Percentiles rank a stretch among this genome's conserved stretches.
phyloP scores from a whole-genome alignment of 345 rosid species.

The Citrus maxima region DNA sequence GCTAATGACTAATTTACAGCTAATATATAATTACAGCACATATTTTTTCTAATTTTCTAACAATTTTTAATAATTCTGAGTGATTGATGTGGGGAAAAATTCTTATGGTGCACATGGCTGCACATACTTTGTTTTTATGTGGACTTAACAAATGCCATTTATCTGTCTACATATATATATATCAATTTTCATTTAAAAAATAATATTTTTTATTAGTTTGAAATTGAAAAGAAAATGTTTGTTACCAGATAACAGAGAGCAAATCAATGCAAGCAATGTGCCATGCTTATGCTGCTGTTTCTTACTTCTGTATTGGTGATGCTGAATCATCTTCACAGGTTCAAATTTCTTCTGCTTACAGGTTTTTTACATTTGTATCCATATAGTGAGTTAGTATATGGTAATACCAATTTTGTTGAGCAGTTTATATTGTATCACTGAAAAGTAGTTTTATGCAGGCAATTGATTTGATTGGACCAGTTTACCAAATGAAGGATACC shows the following conservation, averaged over 20 bases:
- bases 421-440: background rate
- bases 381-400: background rate
- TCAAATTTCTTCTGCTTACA: conserved; percentile 7
- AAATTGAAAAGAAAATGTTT: conserved; percentile 2
- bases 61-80: background rate
- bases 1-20: no score
- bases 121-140: background rate
- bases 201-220: background rate
- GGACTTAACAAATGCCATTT: background rate
- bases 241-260: conserved; percentile 74
- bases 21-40: no score
- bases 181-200: background rate
- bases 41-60: no score
- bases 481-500: conserved; percentile 72
- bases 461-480: conserved; percentile 87
- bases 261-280: conserved; percentile 88
- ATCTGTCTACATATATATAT: background rate
- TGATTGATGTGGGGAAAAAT: background rate
- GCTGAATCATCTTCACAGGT: conserved; percentile 96
- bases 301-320: conserved; percentile 86
- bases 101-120: background rate
- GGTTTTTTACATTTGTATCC: conserved; percentile 2
- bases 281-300: conserved; percentile 92
- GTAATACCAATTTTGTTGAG: background rate
- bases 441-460: conserved; percentile 48